Evolutionary conservation across 768 basidiomycete species (phyloP).

Genomic region (Gyrodon lividus): DNA sequence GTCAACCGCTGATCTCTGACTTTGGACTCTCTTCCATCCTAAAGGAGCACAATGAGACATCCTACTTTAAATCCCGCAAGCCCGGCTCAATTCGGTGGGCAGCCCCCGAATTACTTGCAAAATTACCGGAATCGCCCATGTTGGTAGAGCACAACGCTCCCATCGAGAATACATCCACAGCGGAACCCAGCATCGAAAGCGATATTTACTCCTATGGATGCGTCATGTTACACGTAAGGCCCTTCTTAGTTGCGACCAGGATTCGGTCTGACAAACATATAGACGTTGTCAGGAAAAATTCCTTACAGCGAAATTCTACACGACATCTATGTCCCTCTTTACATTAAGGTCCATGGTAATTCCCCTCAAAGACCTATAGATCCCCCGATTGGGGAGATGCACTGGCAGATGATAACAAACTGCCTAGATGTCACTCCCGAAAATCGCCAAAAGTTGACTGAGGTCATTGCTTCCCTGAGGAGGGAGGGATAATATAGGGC

Average conservation of each 20-base stretch:
- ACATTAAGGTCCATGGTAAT: not conserved
- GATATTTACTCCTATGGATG: slow-evolving; percentile 24
- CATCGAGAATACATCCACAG: too few relatives aligned
- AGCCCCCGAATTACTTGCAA: slow-evolving; percentile 17
- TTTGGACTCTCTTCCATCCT: slow-evolving; percentile 44
- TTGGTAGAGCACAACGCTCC: too few relatives aligned
- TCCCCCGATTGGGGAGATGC: not conserved
- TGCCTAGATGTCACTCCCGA: slow-evolving; percentile 5
- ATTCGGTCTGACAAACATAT: not conserved
- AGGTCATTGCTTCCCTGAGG: not conserved
- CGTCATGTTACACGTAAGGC: slow-evolving; percentile 19
- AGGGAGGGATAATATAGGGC: not conserved
- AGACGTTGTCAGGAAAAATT: slow-evolving; percentile 5
- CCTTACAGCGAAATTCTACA: not conserved
- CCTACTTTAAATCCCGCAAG: slow-evolving; percentile 14
- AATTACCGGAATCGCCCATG: not conserved
- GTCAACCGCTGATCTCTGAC: slow-evolving; percentile 25
- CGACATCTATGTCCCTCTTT: not conserved
- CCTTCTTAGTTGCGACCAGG: not conserved
- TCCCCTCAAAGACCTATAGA: not conserved
- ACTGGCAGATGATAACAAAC: slow-evolving; percentile 5
- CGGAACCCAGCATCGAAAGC: slow-evolving; percentile 1
- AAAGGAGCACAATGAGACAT: slow-evolving; percentile 32
- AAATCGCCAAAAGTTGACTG: not conserved
- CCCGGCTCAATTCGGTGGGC: slow-evolving; percentile 11